Conservation (phyloP, 1,284 basidiomycete species). For the Ceratobasidium sp. region DNA sequence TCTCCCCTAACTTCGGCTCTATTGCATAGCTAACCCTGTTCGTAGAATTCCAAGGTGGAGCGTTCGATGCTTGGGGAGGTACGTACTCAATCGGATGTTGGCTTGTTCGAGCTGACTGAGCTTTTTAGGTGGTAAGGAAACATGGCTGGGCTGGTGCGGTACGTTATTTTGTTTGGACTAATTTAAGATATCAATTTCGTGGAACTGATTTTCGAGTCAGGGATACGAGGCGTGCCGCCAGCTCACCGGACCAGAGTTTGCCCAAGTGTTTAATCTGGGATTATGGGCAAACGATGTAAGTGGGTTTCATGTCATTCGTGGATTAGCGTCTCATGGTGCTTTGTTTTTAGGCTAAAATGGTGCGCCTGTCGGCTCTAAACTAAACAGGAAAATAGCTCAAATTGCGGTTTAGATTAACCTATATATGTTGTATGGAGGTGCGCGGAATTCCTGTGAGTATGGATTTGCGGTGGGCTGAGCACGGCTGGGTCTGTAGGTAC, state of each 20-base stretch:
- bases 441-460: background rate
- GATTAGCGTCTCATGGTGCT: background rate
- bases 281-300: conserved; percentile 80
- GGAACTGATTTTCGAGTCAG: conserved; percentile 37
- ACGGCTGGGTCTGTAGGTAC: conserved; percentile 57
- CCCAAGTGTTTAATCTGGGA: conserved; percentile 74
- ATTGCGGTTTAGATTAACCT: conserved; percentile 57
- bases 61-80: conserved; percentile 66
- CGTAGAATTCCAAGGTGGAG: conserved; percentile 56
- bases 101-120: background rate
- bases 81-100: background rate
- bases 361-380: conserved; percentile 25
- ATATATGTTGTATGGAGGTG: conserved; percentile 71
- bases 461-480: background rate
- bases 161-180: background rate
- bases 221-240: conserved; percentile 59
- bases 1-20: conserved; percentile 59
- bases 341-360: conserved; percentile 23
- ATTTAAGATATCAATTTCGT: background rate
- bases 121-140: conserved; percentile 30
- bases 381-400: background rate
- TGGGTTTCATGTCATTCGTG: conserved; percentile 7
- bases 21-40: background rate
- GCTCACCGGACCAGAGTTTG: conserved; percentile 72
- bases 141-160: conserved; percentile 39